Evolutionary conservation across 2,329 filamentous ascomycete genomes (phyloP), one percentile per base, ranked within the genome.

Genomic region (Knoxdaviesia capensis): DNA sequence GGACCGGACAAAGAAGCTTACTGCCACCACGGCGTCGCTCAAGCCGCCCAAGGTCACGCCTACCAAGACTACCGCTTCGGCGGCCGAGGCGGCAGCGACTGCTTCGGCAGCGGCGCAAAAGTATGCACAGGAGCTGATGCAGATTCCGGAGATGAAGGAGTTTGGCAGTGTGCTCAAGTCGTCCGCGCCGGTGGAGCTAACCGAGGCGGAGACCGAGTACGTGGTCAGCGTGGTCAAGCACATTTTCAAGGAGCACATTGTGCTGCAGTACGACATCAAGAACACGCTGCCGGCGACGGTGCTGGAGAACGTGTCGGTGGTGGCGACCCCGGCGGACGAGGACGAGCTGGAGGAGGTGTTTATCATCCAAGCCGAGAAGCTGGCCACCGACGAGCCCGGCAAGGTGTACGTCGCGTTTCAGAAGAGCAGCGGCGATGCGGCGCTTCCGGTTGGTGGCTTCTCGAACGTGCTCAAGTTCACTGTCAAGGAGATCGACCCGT

Each of bases 161-260:
- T 94, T 94, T 58, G 90, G 90, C 52, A 71, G 71, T 49, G 75
- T 96, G 8, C 80, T 98, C 66, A 96, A 94, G 65, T 94, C 87
- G 37, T 93, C 85, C 45, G 62, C 74, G 30, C 64, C 81, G 40
- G 74, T 93, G 50, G 88, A 94, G 60, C 77, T 98, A 47, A 96
- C 90, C 11, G 90, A 98, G 59, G 84, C 85, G 42, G 90, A 96
- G 62, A 96, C 88, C 20, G 90, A 98, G 60, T 98, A 98, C 53
- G 86, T 94, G 41, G 90, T 98, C 46, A 77, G 73, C 34, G 78
- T 90, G 28, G 74, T 94, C 60, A 98, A 98, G 68, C 90, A 98
- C 57, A 77, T 98, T 53, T 98, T 94, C 77, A 93, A 93, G 64
- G 84, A 94, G 57, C 84, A 96, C 55, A 68, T 98, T 54, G 88